Base-by-base conservation (phyloP, 148 eudicot species). In the Camellia sinensis region DNA sequence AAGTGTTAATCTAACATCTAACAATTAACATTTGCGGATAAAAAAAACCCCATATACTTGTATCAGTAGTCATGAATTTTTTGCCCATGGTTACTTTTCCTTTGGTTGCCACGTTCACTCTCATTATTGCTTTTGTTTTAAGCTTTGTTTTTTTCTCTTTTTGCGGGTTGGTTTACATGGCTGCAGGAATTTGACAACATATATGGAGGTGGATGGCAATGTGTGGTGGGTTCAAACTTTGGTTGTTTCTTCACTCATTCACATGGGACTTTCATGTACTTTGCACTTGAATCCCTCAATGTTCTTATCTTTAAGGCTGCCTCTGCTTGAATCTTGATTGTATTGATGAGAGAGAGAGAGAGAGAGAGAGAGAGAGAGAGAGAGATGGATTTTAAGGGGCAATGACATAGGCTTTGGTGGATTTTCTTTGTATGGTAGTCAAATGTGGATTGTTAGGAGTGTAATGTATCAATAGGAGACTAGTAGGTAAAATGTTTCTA, bases 191-290 rank as follows among this genome's bases (percentile, higher is more conserved):
- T 92, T 81, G 98, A 94, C 82, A 89, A 85, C 73, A 92, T 72
- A 79, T 91, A 92, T 89, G 98, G 91, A 84, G 86, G 85, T 79
- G 97, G 98, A 80, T 94, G 98, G 98, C 98, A 92, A 74, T 92
- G 98, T 87, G 97, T 94, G 83, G 97, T 94, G 86, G 98, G 97
- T 61, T 89, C 97, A 41, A 92, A 87, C 71, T 92, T 94, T 81
- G 98, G 97, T 9, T 89, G 94, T 82, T 94, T 83, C 83, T 94
- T 92, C 85, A 89, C 92, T 19, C 98, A 94, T 80, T 82, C 87
- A 4, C 85, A 88, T 77, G 98, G 98, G 44, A 87, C 91, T 29
- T 94, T 92, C 87, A 89, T 92, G 80, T 92, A 94, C 79, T 94
- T 94, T 81, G 90, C 91, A 17, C 65, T 94, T 71, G 94, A 89